These are phyloP conservation scores for Citrus unshiu DNA, from an alignment of 345 rosid genomes.

Conservation along the genomic window DNA sequence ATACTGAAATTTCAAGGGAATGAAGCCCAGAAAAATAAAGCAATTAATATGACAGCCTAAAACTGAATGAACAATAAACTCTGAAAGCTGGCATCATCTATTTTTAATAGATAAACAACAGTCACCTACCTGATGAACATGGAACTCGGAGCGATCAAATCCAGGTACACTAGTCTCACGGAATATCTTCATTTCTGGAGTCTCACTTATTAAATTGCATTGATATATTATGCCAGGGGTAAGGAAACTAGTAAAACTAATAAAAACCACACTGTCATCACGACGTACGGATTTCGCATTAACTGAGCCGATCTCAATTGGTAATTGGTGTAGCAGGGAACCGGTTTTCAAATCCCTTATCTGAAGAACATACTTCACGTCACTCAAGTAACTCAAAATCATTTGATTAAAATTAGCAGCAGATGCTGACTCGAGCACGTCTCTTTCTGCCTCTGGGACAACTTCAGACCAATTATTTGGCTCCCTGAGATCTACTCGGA, in stretches of 20 bases:
- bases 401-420: conserved; percentile 66
- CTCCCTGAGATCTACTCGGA: conserved; percentile 70
- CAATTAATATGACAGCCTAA: neutral
- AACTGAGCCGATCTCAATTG: conserved; percentile 80
- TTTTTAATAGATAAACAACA: neutral
- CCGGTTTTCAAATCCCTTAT: conserved; percentile 80
- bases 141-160: conserved; percentile 68
- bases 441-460: conserved; percentile 68
- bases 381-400: conserved; percentile 80
- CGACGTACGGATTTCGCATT: conserved; percentile 62
- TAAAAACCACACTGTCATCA: conserved; percentile 48
- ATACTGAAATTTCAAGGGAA: neutral
- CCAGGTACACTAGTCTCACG: conserved; percentile 75
- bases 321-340: conserved; percentile 62
- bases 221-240: conserved; percentile 81
- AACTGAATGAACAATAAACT: neutral
- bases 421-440: conserved; percentile 68
- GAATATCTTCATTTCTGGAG: conserved; percentile 65
- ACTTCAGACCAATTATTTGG: conserved; percentile 76
- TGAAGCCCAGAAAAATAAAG: neutral
- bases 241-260: conserved; percentile 81
- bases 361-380: conserved; percentile 76
- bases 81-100: neutral
- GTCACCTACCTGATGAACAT: conserved; percentile 86
- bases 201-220: conserved; percentile 49